phyloP scores from a whole-genome alignment of 2,329 filamentous ascomycete genomes.

The Amauroascus verrucosus region DNA sequence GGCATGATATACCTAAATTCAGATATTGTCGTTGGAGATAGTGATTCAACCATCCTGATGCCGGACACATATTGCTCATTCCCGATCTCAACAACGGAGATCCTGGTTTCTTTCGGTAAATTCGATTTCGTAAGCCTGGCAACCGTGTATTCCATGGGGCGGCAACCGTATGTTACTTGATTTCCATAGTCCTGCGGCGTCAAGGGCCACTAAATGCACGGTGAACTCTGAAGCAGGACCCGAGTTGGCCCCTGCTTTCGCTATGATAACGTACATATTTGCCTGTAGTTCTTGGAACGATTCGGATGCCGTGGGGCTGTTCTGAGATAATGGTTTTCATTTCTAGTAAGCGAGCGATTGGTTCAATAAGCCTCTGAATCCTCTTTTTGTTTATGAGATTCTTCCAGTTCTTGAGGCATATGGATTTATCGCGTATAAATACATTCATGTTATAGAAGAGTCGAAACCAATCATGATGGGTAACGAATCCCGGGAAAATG shows the following conservation, averaged over 20 bases:
- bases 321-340: background rate
- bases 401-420: constrained; percentile 1
- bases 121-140: background rate
- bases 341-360: background rate
- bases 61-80: constrained; percentile 2
- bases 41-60: background rate
- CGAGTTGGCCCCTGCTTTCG: background rate
- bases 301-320: background rate
- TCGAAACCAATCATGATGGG: constrained; percentile 7
- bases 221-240: background rate
- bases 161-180: background rate
- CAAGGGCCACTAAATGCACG: background rate
- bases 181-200: background rate
- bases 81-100: background rate
- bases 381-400: background rate
- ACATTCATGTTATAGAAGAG: background rate
- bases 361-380: too few relatives aligned
- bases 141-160: background rate
- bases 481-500: background rate
- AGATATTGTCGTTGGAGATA: background rate
- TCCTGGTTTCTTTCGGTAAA: background rate
- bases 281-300: background rate
- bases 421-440: background rate
- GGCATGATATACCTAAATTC: background rate
- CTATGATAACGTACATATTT: background rate